phyloP scores from a whole-genome alignment of 2,329 filamentous ascomycete genomes.

The Septoria linicola region DNA sequence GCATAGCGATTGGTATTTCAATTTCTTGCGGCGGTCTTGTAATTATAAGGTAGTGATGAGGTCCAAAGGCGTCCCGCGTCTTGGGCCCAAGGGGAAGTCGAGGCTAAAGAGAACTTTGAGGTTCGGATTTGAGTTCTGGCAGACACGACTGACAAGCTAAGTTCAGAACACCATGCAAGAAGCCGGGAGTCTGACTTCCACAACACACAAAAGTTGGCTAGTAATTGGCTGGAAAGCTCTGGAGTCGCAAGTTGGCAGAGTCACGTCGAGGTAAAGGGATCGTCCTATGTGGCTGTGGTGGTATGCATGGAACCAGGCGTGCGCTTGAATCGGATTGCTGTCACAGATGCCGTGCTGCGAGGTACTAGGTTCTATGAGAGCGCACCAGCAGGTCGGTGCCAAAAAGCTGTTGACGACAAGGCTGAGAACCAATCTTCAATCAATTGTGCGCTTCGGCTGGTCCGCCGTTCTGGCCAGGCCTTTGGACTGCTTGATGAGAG shows the following conservation, averaged over 20 bases:
- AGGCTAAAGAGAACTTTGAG: too few species aligned
- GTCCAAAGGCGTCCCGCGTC: background rate
- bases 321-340: constrained; percentile 1
- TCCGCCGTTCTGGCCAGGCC: too few species aligned
- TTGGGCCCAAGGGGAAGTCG: too few species aligned
- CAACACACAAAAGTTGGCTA: background rate
- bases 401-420: too few species aligned
- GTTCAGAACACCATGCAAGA: constrained; percentile 3
- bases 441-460: too few species aligned
- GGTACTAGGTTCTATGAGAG: too few species aligned
- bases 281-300: background rate
- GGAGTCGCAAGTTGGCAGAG: background rate
- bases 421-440: too few species aligned
- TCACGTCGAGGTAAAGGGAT: background rate
- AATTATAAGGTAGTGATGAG: background rate
- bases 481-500: too few species aligned
- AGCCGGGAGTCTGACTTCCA: background rate
- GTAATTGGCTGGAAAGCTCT: background rate
- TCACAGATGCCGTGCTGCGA: constrained; percentile 6
- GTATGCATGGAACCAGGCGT: background rate
- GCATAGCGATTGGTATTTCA: background rate
- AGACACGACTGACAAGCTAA: constrained; percentile 7
- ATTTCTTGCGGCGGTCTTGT: background rate
- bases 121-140: background rate
- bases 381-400: too few species aligned